Base-by-base conservation (phyloP, 345 rosid species). In the Citrus reticulata region DNA sequence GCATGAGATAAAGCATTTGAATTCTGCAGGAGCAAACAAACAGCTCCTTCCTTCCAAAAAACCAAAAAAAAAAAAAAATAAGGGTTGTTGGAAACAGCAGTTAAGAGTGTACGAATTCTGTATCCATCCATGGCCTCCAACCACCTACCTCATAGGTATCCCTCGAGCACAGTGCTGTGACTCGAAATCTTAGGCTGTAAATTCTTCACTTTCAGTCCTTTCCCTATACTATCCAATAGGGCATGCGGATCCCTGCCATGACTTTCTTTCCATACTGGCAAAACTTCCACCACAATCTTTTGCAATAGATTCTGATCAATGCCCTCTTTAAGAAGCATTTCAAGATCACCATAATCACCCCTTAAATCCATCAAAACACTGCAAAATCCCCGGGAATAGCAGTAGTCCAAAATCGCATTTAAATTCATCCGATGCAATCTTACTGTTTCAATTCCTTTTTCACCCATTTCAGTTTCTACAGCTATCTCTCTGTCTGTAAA, bases 281-380 rank as follows among this genome's bases (percentile, higher is more conserved):
- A 81, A 59, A 91, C 81, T 87, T 93, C 96, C 75, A 91, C 81
- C 2, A 85, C 8, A 11, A 91, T 71, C 61, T 91, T 95, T 78
- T 83, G 95, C 79, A 91, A 70, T 78, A 84, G 49, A 30, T 86
- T 86, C 72, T 88, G 84, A 79, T 88, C 88, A 61, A 87, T 25
- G 3, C 85, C 87, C 35, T 88, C 91, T 74, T 70, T 79, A 4
- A 95, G 61, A 78, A 93, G 93, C 79, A 74, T 88, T 76, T 73
- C 88, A 77, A 91, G 85, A 55, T 89, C 90, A 62, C 42, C 67
- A 5, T 79, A 24, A 61, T 77, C 60, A 35, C 96, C 95, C 73
- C 92, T 89, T 80, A 88, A 74, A 85, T 91, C 97, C 83, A 95
- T 55, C 83, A 89, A 77, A 59, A 92, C 86, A 73, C 88, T 95